Percentiles rank a stretch among this genome's conserved stretches.
Conservation (phyloP, 78 protist genomes). For the Creolimax fragrantissima region DNA sequence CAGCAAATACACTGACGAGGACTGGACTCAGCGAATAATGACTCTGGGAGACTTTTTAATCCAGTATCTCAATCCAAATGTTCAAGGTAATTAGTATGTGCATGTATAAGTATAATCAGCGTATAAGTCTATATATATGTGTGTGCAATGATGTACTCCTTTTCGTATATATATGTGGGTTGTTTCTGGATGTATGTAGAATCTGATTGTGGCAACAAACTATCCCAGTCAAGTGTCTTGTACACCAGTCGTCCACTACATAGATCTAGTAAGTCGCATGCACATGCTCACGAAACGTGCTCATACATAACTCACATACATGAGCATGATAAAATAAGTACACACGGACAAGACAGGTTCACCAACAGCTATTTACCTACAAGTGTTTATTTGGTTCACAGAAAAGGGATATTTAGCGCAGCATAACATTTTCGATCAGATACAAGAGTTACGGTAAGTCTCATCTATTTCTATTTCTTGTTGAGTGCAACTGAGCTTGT, state of each 20-base stretch:
- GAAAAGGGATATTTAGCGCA: not conserved
- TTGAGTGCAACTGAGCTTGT: not conserved
- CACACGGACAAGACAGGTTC: not conserved
- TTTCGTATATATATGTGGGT: not conserved
- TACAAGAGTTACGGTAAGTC: not conserved
- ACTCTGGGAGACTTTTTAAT: not conserved
- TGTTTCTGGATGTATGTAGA: not conserved
- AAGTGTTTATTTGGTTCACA: not conserved
- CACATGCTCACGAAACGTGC: too few species aligned
- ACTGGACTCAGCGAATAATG: not conserved
- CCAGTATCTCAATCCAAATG: not conserved
- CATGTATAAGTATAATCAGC: not conserved
- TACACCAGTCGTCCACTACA: not conserved
- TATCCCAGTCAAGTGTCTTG: not conserved
- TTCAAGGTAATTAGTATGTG: not conserved
- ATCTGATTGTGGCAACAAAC: not conserved
- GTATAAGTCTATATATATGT: not conserved
- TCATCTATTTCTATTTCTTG: not conserved
- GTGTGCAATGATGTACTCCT: not conserved
- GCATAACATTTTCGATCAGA: not conserved
- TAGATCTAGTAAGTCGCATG: too few species aligned
- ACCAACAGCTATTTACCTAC: not conserved
- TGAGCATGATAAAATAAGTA: too few species aligned
- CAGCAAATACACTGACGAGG: not conserved
- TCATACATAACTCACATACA: not conserved